phyloP scores from a whole-genome alignment of 352 stramenopile genomes.

The Pythium periplocum region DNA sequence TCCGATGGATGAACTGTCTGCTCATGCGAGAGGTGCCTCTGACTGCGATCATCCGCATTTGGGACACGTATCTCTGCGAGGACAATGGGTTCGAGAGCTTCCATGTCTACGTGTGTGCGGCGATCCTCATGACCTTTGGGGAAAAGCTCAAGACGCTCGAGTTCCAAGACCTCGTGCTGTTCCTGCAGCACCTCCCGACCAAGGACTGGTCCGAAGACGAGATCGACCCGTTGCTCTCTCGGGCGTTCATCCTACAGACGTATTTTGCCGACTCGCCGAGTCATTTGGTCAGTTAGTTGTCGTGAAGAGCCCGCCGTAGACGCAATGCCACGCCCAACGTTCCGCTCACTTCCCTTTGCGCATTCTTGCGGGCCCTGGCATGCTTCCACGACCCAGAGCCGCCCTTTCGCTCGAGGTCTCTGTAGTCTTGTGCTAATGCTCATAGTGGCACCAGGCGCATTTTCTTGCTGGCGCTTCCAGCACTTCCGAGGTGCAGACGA shows the following conservation, averaged over 20 bases:
- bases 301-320: no score
- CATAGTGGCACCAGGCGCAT: no score
- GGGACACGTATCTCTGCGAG: conserved; percentile 99
- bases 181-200: conserved; percentile 95
- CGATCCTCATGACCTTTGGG: conserved; percentile 97
- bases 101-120: conserved; percentile 99
- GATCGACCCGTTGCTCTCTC: conserved; percentile 97
- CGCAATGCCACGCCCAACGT: no score
- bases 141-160: conserved; percentile 93
- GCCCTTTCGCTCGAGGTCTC: no score
- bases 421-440: no score
- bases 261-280: conserved; percentile 87
- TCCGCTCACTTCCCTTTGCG: no score
- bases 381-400: no score
- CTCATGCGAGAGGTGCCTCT: conserved; percentile 97
- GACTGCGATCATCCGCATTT: conserved; percentile 94
- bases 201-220: conserved; percentile 96
- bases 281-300: conserved; percentile 43
- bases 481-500: no score
- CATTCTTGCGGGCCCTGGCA: no score
- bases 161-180: conserved; percentile 97
- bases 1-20: conserved; percentile 99
- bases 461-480: no score
- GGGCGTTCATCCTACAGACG: conserved; percentile 94
- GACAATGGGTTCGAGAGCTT: conserved; percentile 99